Percentiles rank a stretch among this genome's conserved stretches.
phyloP scores from a whole-genome alignment of 768 basidiomycete genomes.

The Cystofilobasidium bisporidii region DNA sequence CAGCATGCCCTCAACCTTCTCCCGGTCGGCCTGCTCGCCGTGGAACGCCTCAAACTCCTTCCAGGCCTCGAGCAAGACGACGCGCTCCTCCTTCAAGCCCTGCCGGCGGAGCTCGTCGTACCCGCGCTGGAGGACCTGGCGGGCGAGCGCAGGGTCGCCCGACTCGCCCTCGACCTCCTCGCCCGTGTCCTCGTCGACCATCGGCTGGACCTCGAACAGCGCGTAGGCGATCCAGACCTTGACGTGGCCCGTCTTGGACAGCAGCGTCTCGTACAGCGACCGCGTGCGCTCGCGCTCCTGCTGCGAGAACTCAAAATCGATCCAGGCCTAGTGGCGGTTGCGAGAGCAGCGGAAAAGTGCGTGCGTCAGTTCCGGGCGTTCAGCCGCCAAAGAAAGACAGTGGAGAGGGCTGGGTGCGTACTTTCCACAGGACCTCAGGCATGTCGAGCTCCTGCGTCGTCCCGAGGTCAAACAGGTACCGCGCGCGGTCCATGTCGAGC shows the following conservation, averaged over 20 bases:
- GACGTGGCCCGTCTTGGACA: conserved; percentile 77
- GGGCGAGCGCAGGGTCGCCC: conserved; percentile 60
- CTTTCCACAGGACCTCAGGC: conserved; percentile 59
- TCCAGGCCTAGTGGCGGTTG: conserved; percentile 77
- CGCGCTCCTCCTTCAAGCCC: conserved; percentile 83
- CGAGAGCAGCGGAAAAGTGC: neutral
- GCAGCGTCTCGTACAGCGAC: conserved; percentile 76
- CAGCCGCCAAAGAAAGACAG: neutral
- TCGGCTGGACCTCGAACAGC: conserved; percentile 57
- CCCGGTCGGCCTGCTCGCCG: conserved; percentile 61
- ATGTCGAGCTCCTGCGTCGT: conserved; percentile 68
- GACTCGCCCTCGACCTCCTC: conserved; percentile 48
- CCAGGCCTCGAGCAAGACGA: conserved; percentile 87
- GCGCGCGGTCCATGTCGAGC: conserved; percentile 75
- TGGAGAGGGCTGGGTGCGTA: conserved; percentile 6
- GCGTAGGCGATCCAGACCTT: conserved; percentile 98
- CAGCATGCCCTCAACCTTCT: conserved; percentile 84
- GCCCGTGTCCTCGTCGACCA: conserved; percentile 43
- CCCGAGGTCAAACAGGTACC: conserved; percentile 90
- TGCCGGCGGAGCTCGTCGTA: conserved; percentile 78
- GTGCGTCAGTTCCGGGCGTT: too few species aligned
- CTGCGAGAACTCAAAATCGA: conserved; percentile 92
- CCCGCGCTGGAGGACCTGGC: conserved; percentile 72
- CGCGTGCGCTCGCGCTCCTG: conserved; percentile 79
- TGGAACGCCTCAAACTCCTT: conserved; percentile 79